Evolutionary conservation across 345 rosid species (phyloP).

Genomic region (Kernera saxatilis): DNA sequence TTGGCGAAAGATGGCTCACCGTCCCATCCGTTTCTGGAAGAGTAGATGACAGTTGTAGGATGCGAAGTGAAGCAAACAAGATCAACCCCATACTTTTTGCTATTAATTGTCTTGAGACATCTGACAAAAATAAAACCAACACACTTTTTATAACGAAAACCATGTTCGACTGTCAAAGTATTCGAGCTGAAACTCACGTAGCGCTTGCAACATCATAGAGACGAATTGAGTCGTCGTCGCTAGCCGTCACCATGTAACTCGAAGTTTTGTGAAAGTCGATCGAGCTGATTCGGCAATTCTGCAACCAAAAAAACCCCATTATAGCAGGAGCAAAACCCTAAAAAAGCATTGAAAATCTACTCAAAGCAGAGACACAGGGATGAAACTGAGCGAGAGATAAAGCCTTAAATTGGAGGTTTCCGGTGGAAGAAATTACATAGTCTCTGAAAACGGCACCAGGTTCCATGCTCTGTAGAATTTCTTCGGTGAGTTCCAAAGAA

Average conservation of each 20-base stretch:
- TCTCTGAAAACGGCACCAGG: conserved; percentile 80
- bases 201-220: conserved; percentile 67
- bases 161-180: background rate
- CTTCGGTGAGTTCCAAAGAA: conserved; percentile 76
- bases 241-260: conserved; percentile 85
- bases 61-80: conserved; percentile 85
- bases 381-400: background rate
- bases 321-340: too few relatives aligned
- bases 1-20: conserved; percentile 40
- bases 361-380: background rate
- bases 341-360: background rate
- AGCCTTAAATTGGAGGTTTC: background rate
- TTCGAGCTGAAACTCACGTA: conserved; percentile 37
- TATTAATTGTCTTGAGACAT: conserved; percentile 89
- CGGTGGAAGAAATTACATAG: conserved; percentile 40
- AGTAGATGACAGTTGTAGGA: conserved; percentile 90
- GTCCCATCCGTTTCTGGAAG: conserved; percentile 98
- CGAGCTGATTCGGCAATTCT: conserved; percentile 87
- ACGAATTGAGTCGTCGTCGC: conserved; percentile 96
- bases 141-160: background rate
- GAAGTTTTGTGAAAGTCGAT: conserved; percentile 88
- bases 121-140: conserved; percentile 31
- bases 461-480: conserved; percentile 91
- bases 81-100: conserved; percentile 98
- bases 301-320: too few relatives aligned